A percentile compares a stretch with the other conserved stretches of the same genome.
These are phyloP conservation scores for Gaeumannomyces sp. DNA, from an alignment of 2,329 filamentous ascomycete genomes.

Conservation along the genomic window DNA sequence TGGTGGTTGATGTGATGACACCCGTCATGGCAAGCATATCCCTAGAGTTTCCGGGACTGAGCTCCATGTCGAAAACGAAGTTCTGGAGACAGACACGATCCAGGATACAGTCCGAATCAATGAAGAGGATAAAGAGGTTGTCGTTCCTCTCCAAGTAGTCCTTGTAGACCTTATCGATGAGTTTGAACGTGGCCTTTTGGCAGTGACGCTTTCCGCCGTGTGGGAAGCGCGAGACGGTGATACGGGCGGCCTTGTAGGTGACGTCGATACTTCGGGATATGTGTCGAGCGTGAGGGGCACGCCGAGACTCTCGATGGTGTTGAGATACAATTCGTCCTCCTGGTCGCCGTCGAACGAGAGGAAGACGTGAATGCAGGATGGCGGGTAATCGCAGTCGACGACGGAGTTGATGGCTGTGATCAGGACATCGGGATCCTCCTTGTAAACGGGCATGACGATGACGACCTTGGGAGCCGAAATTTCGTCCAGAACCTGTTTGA, in stretches of 20 bases:
- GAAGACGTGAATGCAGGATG: slow-evolving; percentile 89
- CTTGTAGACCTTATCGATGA: slow-evolving; percentile 88
- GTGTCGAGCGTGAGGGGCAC: slow-evolving; percentile 69
- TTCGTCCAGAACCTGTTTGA: slow-evolving; percentile 81
- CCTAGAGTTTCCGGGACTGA: slow-evolving; percentile 84
- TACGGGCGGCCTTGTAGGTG: slow-evolving; percentile 70
- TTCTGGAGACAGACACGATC: slow-evolving; percentile 91
- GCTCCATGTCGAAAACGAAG: slow-evolving; percentile 97
- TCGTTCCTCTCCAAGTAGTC: slow-evolving; percentile 83
- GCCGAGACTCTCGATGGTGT: slow-evolving; percentile 77
- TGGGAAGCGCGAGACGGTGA: slow-evolving; percentile 86
- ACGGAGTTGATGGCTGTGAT: slow-evolving; percentile 85
- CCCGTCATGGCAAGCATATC: slow-evolving; percentile 98
- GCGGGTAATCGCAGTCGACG: slow-evolving; percentile 88
- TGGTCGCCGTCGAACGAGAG: slow-evolving; percentile 89
- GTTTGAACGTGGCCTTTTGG: slow-evolving; percentile 86
- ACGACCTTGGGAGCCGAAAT: slow-evolving; percentile 86
- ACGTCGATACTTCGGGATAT: slow-evolving; percentile 88
- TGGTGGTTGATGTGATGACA: slow-evolving; percentile 90
- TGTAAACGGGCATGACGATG: slow-evolving; percentile 95
- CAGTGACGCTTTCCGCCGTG: slow-evolving; percentile 93
- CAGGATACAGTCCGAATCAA: slow-evolving; percentile 93
- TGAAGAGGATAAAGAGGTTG: slow-evolving; percentile 91
- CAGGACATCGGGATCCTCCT: slow-evolving; percentile 78
- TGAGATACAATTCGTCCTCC: slow-evolving; percentile 82